These are phyloP conservation scores for Boletellus ananiceps DNA, from an alignment of 768 basidiomycete species.

Conservation along the genomic window DNA sequence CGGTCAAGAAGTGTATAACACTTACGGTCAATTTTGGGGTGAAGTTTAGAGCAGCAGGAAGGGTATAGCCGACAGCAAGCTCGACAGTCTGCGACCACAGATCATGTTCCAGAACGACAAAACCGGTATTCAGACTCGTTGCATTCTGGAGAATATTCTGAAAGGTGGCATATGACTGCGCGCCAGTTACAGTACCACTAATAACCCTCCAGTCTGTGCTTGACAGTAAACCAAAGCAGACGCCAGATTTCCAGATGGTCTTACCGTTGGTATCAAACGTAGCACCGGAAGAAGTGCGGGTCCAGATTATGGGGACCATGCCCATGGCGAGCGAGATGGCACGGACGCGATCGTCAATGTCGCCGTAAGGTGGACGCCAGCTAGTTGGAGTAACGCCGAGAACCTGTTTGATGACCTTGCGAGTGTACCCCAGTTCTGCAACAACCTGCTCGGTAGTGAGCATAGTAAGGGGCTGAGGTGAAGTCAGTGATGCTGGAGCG, in stretches of 20 bases:
- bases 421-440: constrained; percentile 91
- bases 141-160: constrained; percentile 70
- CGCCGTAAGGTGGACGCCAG: constrained; percentile 81
- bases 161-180: constrained; percentile 64
- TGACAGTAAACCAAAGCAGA: constrained; percentile 7
- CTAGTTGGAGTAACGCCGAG: constrained; percentile 73
- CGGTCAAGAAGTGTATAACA: background rate
- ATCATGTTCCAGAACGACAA: constrained; percentile 89
- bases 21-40: constrained; percentile 61
- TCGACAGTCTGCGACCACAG: constrained; percentile 82
- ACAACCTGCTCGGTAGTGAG: constrained; percentile 82
- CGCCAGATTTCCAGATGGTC: constrained; percentile 1
- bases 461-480: constrained; percentile 52
- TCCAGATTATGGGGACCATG: constrained; percentile 88
- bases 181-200: constrained; percentile 64
- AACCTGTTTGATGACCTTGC: constrained; percentile 72
- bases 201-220: constrained; percentile 80
- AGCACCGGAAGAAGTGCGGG: constrained; percentile 48
- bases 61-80: constrained; percentile 82
- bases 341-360: constrained; percentile 92
- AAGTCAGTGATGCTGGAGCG: constrained; percentile 11
- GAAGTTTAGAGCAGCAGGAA: constrained; percentile 68
- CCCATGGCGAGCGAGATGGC: constrained; percentile 90
- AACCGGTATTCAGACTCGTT: constrained; percentile 57
- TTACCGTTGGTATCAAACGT: constrained; percentile 72